A percentile compares a stretch with the other conserved stretches of the same genome.
phyloP scores from a whole-genome alignment of 2,329 filamentous ascomycete genomes.

The Xylaria sp. region DNA sequence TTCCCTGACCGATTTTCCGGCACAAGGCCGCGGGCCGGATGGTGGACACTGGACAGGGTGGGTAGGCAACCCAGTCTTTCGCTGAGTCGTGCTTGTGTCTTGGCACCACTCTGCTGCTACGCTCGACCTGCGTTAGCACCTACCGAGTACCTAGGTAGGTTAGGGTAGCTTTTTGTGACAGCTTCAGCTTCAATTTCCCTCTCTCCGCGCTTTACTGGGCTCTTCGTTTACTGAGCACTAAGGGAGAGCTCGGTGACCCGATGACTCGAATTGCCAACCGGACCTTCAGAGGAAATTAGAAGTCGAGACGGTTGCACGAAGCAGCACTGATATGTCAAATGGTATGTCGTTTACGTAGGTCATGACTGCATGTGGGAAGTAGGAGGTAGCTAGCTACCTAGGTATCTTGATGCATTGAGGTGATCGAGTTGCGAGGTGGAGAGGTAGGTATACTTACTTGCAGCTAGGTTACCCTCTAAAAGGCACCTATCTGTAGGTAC shows the following conservation, averaged over 20 bases:
- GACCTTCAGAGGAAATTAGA: background rate
- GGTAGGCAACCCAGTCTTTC: slow-evolving; percentile 19
- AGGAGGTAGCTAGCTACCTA: too few relatives aligned
- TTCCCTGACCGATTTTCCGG: slow-evolving; percentile 44
- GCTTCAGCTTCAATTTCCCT: background rate
- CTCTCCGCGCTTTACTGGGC: background rate
- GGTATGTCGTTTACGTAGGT: background rate
- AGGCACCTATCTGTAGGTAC: background rate
- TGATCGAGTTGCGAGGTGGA: background rate
- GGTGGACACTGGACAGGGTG: slow-evolving; percentile 2
- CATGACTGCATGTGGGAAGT: background rate
- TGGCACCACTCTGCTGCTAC: slow-evolving; percentile 18
- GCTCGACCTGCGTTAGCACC: background rate
- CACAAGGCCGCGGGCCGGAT: slow-evolving; percentile 27
- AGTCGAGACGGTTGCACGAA: background rate
- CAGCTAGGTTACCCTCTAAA: background rate
- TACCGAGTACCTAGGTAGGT: background rate
- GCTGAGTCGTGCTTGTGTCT: slow-evolving; percentile 19
- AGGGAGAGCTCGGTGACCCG: background rate
- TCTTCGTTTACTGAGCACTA: background rate
- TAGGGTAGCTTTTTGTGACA: background rate
- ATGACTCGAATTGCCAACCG: background rate
- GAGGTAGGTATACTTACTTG: background rate
- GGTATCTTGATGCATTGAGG: background rate
- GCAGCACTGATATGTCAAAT: background rate